Evolutionary conservation across 345 rosid genomes (phyloP).

Genomic region (Salix brachista): DNA sequence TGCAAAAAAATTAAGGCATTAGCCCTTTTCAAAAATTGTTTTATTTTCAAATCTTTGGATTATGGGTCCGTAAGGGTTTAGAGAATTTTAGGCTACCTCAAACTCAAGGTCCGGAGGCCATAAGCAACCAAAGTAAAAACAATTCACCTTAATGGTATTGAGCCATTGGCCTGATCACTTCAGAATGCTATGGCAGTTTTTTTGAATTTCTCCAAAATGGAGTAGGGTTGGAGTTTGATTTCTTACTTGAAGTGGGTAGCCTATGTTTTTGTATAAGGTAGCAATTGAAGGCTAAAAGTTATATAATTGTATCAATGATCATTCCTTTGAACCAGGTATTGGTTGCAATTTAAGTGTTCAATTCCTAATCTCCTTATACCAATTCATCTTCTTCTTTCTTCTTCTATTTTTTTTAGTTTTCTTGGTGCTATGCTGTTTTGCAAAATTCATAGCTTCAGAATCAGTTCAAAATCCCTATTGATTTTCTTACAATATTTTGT

Average conservation of each 20-base stretch:
- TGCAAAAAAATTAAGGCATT: background rate
- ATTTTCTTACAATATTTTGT: slow-evolving; percentile 11
- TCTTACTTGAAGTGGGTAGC: background rate
- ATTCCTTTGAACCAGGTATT: background rate
- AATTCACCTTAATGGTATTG: background rate
- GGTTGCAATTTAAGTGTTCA: background rate
- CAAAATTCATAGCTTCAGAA: background rate
- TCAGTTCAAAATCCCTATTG: background rate
- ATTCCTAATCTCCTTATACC: background rate
- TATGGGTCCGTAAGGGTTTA: background rate
- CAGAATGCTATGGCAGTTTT: background rate
- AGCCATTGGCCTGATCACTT: background rate
- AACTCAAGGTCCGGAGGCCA: background rate
- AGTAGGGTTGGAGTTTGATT: background rate
- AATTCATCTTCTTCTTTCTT: background rate
- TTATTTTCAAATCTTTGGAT: background rate
- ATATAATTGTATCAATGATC: background rate
- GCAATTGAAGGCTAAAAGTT: background rate
- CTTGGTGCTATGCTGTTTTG: background rate
- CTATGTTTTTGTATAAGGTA: background rate
- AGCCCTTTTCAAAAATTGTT: background rate
- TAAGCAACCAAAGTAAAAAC: background rate
- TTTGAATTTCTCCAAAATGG: background rate
- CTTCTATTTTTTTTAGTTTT: background rate
- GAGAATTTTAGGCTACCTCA: background rate